A percentile compares a stretch with the other conserved stretches of the same genome.
phyloP scores from a whole-genome alignment of 306 rosid genomes.

The Adenanthera pavonina region DNA sequence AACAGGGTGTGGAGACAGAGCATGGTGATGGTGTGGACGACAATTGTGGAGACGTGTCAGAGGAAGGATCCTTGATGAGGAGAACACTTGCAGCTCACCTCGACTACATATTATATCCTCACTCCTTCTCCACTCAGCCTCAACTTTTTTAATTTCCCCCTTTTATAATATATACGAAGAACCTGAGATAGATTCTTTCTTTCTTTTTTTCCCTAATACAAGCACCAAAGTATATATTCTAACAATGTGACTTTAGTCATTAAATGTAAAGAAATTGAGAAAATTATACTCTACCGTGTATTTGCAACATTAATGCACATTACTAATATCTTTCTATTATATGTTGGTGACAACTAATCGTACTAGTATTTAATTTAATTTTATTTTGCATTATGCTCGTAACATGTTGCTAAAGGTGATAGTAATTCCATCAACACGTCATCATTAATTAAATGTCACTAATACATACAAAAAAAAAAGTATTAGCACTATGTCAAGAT shows the following conservation, averaged over 20 bases:
- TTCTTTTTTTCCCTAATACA: too few species aligned
- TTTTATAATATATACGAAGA: not conserved
- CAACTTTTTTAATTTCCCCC: not conserved
- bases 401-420: not conserved
- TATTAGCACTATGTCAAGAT: not conserved
- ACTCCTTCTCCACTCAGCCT: too few species aligned
- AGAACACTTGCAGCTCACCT: slow-evolving; percentile 54
- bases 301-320: not conserved
- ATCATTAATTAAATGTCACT: not conserved
- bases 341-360: not conserved
- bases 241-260: too few species aligned
- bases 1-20: slow-evolving; percentile 30
- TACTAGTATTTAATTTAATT: not conserved
- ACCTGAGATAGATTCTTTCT: too few species aligned
- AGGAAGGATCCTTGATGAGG: slow-evolving; percentile 59
- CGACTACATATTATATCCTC: slow-evolving; percentile 48
- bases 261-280: too few species aligned
- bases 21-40: slow-evolving; percentile 31
- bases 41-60: slow-evolving; percentile 46
- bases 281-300: too few species aligned
- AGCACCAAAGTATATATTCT: too few species aligned
- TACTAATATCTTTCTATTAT: not conserved
- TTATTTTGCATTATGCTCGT: not conserved
- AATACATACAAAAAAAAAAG: not conserved
- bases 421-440: too few species aligned